These are phyloP conservation scores for Wallacemonas sp. DNA, from an alignment of 208 protist species.

Conservation along the genomic window DNA sequence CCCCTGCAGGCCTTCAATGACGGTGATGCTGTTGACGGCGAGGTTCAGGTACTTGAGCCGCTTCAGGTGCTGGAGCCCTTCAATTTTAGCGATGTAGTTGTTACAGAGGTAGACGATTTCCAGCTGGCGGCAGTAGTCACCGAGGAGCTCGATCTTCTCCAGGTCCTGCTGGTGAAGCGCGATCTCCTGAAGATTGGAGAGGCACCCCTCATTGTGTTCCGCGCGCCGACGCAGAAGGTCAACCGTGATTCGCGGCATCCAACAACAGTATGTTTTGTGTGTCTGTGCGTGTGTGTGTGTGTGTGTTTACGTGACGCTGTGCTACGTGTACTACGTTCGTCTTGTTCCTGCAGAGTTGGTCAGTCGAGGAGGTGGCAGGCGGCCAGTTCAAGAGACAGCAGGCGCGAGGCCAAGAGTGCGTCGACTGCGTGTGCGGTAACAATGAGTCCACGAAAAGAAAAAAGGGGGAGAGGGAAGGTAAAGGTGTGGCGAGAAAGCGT, in stretches of 20 bases:
- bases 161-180: constrained; percentile 97
- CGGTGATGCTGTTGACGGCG: constrained; percentile 95
- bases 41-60: constrained; percentile 97
- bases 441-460: too few relatives aligned
- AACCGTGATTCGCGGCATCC: constrained; percentile 88
- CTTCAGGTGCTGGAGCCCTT: constrained; percentile 95
- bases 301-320: neutral
- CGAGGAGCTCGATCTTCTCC: constrained; percentile 89
- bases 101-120: constrained; percentile 97
- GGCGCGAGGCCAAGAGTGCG: too few relatives aligned
- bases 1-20: constrained; percentile 92
- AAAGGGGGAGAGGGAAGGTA: constrained; percentile 2
- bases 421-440: too few relatives aligned
- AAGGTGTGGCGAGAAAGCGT: neutral
- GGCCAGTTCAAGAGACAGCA: too few relatives aligned
- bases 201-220: constrained; percentile 96
- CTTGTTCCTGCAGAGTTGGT: too few relatives aligned
- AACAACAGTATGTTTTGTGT: neutral
- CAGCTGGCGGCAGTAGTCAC: constrained; percentile 84
- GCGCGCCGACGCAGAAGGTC: constrained; percentile 93
- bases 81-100: constrained; percentile 95
- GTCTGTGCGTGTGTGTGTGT: constrained; percentile 11
- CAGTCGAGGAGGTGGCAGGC: too few relatives aligned
- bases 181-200: constrained; percentile 94
- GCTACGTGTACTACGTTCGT: neutral